Percentiles rank a stretch among this genome's conserved stretches.
Conservation (phyloP, 2,329 filamentous ascomycete species). For the Trichocomaceae sp. region DNA sequence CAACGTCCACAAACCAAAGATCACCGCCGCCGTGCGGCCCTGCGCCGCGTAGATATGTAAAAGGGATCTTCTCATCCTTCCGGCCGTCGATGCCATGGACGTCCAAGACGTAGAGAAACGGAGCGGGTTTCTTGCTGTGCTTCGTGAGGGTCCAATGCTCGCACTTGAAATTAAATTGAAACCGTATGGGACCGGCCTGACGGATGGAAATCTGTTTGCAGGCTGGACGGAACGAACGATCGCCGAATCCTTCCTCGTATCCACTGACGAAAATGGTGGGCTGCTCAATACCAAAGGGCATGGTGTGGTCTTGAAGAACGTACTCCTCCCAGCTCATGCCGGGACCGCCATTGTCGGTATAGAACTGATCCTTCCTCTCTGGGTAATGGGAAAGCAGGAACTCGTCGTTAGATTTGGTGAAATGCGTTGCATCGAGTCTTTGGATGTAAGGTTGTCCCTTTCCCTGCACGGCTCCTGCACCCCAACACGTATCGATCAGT, state of each 20-base stretch:
- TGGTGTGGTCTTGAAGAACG: conserved; percentile 54
- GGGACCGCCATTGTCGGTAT: conserved; percentile 61
- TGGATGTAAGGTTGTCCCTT: conserved; percentile 56
- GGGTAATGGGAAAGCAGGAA: conserved; percentile 82
- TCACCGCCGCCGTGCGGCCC: conserved; percentile 58
- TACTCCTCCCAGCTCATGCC: conserved; percentile 75
- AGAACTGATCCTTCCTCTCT: conserved; percentile 59
- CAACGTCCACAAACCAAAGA: conserved; percentile 75
- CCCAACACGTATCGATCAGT: conserved; percentile 87
- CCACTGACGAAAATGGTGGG: conserved; percentile 44
- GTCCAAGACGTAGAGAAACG: conserved; percentile 63
- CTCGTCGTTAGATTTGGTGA: conserved; percentile 63
- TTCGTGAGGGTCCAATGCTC: conserved; percentile 70
- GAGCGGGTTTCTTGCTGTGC: conserved; percentile 57
- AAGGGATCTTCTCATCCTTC: conserved; percentile 61
- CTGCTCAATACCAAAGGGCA: conserved; percentile 37
- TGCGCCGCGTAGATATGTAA: conserved; percentile 47
- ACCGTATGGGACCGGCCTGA: conserved; percentile 56
- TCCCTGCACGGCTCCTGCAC: conserved; percentile 63
- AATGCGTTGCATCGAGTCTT: conserved; percentile 57
- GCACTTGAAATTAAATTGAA: conserved; percentile 74
- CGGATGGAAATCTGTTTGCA: conserved; percentile 55
- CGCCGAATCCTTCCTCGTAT: conserved; percentile 44
- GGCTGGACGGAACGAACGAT: conserved; percentile 56
- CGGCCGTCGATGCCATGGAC: conserved; percentile 61